Evolutionary conservation across 768 basidiomycete genomes (phyloP).

Genomic region (Amanita jacksonii): DNA sequence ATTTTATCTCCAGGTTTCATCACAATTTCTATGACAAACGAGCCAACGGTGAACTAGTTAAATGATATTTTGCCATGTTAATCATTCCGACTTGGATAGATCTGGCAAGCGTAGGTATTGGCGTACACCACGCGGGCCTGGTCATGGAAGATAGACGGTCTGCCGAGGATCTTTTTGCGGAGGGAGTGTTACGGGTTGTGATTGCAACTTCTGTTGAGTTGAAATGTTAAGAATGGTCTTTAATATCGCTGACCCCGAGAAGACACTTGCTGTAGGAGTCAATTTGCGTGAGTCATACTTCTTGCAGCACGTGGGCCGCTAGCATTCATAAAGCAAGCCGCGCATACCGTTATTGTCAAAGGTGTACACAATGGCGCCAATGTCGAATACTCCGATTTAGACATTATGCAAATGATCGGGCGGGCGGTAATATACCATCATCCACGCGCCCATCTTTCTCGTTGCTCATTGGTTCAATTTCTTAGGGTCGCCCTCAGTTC

Average conservation of each 20-base stretch:
- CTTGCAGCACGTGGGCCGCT: conserved; percentile 3
- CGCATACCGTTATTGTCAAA: conserved; percentile 88
- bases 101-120: conserved; percentile 67
- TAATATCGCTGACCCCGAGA: conserved; percentile 7
- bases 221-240: not conserved
- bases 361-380: conserved; percentile 71
- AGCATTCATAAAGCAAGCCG: conserved; percentile 42
- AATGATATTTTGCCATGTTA: not conserved
- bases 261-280: conserved; percentile 95
- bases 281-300: conserved; percentile 64
- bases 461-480: not conserved
- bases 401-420: conserved; percentile 95
- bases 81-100: conserved; percentile 25
- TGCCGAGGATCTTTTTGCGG: conserved; percentile 67
- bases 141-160: conserved; percentile 58
- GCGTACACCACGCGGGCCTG: conserved; percentile 89
- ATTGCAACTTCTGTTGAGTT: conserved; percentile 68
- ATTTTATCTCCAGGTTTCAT: conserved; percentile 33
- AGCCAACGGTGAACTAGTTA: conserved; percentile 40
- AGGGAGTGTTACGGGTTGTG: conserved; percentile 54
- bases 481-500: conserved; percentile 85
- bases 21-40: conserved; percentile 58
- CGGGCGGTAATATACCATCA: conserved; percentile 63
- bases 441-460: not conserved
- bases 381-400: conserved; percentile 84